These are phyloP conservation scores for Solanum medicagineum DNA, from an alignment of 257 asterid genomes.

Conservation along the genomic window DNA sequence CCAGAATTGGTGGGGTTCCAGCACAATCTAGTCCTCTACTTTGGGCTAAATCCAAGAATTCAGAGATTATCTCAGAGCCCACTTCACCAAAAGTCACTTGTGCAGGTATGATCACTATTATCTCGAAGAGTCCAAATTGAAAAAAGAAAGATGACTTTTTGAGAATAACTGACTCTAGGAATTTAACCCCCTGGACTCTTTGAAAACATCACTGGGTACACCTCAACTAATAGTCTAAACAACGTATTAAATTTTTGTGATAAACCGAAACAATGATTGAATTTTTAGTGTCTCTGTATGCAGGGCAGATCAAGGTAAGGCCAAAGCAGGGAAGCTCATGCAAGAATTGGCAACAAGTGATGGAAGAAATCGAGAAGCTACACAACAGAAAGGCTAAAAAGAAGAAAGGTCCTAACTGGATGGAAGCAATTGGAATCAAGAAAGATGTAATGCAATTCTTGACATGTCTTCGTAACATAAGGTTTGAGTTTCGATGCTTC, in stretches of 20 bases:
- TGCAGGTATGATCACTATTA: slow-evolving; percentile 4
- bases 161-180: not conserved
- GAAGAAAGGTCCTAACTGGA: slow-evolving; percentile 40
- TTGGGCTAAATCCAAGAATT: slow-evolving; percentile 38
- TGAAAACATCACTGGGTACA: too few species aligned
- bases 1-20: slow-evolving; percentile 3
- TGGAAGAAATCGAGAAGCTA: slow-evolving; percentile 84
- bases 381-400: slow-evolving; percentile 32
- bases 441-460: slow-evolving; percentile 74
- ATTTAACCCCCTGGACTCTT: too few species aligned
- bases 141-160: not conserved
- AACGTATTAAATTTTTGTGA: too few species aligned
- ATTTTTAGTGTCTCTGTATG: not conserved
- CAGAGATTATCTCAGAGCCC: slow-evolving; percentile 52
- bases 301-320: slow-evolving; percentile 71
- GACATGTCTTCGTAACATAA: slow-evolving; percentile 48
- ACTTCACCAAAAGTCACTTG: slow-evolving; percentile 84
- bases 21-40: slow-evolving; percentile 37
- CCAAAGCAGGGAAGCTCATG: slow-evolving; percentile 25
- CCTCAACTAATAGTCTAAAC: too few species aligned
- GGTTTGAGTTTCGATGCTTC: slow-evolving; percentile 74
- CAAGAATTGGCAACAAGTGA: slow-evolving; percentile 84
- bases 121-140: too few species aligned
- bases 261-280: not conserved
- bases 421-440: slow-evolving; percentile 60